phyloP scores from a whole-genome alignment of 768 basidiomycete genomes.

The Lactarius akahatsu region DNA sequence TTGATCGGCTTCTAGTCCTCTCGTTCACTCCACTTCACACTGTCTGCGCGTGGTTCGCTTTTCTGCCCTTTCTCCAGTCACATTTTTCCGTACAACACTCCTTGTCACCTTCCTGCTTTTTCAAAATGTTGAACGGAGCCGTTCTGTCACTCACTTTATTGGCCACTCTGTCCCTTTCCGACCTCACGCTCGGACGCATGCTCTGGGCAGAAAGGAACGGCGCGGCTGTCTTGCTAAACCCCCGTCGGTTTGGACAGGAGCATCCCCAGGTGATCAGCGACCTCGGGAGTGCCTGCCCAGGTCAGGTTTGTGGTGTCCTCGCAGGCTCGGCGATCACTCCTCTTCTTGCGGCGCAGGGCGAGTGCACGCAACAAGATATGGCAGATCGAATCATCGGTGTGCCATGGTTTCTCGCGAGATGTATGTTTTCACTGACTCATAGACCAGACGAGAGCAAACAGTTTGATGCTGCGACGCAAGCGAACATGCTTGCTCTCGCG shows the following conservation, averaged over 20 bases:
- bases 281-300: conserved; percentile 47
- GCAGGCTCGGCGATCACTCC: conserved; percentile 51
- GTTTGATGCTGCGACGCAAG: conserved; percentile 50
- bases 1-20: conserved; percentile 43
- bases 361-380: conserved; percentile 58
- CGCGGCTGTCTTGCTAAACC: conserved; percentile 46
- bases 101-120: conserved; percentile 4
- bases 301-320: conserved; percentile 49
- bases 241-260: conserved; percentile 54
- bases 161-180: conserved; percentile 25
- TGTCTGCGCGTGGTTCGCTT: conserved; percentile 30
- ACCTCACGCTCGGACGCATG: conserved; percentile 39
- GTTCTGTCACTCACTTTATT: conserved; percentile 31
- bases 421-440: conserved; percentile 2
- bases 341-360: conserved; percentile 50
- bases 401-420: conserved; percentile 17
- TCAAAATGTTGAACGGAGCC: conserved; percentile 20
- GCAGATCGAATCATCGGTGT: conserved; percentile 57
- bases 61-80: conserved; percentile 30
- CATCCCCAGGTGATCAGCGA: conserved; percentile 48
- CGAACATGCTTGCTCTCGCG: conserved; percentile 53
- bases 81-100: conserved; percentile 23
- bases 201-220: conserved; percentile 50
- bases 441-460: conserved; percentile 49
- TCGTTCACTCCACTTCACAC: conserved; percentile 35